Evolutionary conservation across 106 monocot genomes (phyloP), one percentile per base, ranked within the genome.

Genomic region (Phalaenopsis equestris): DNA sequence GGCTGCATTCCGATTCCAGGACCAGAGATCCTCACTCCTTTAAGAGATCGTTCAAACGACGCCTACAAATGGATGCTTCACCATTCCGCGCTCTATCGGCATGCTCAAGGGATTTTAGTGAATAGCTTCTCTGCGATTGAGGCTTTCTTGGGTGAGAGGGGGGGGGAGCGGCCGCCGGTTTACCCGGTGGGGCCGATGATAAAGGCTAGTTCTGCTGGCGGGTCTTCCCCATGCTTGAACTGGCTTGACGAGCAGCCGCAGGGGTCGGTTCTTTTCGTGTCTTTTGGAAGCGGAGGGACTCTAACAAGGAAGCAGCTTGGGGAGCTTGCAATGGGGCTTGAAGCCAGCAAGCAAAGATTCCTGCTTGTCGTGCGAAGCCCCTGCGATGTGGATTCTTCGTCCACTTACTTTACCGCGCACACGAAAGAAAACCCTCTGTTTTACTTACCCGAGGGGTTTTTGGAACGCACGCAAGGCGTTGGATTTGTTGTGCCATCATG

Each of bases 1-100:
- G 92, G 92, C 14, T 92, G 92, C 78, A 84, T 88, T 3, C 87
- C 92, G 5, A 77, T 92, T 14, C 87, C 90, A 3, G 92, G 92
- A 6, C 6, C 46, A 0, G 90, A 92, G 30, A 38, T 92, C 10
- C 81, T 90, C 39, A 14, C 24, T 12, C 90, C 92, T 2, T 23
- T 90, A 1, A 84, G 80, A 67, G 82, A 92, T 77, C 79, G 82
- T 43, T 80, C 83, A 10, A 80, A 77, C 42, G 84, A 84, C 1
- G 41, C 67, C 73, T 87, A 87, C 81, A 17, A 42, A 18, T 89
- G 89, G 91, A 67, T 85, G 79, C 76, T 89, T 0, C 89, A 87
- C 75, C 87, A 85, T 19, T 85, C 72, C 2, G 3, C 2, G 39
- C 70, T 58, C 36, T 89, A 83, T 79, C 48, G 82, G 2, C 83